phyloP scores from a whole-genome alignment of 176 grass and related monocot species.

The Lolium rigidum region DNA sequence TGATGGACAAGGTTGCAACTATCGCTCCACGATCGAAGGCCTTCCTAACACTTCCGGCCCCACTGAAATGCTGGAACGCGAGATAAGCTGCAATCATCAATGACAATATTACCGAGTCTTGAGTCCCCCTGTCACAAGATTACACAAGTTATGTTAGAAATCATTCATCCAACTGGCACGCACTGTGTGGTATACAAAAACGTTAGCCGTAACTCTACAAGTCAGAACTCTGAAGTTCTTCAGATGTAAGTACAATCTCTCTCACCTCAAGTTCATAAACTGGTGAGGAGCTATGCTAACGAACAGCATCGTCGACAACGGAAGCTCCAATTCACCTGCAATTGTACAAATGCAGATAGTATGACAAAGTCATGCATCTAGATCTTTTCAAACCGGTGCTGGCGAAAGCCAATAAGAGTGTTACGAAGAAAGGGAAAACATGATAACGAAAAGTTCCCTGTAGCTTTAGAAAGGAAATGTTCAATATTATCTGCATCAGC shows the following conservation, averaged over 20 bases:
- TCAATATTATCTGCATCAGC: not conserved
- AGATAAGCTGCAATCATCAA: constrained; percentile 56
- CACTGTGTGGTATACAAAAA: not conserved
- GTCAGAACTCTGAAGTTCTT: not conserved
- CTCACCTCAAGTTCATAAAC: constrained; percentile 60
- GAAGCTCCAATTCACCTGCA: constrained; percentile 64
- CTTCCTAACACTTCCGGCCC: constrained; percentile 40
- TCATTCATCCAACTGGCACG: not conserved
- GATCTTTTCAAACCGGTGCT: not conserved
- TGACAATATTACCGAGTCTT: constrained; percentile 55
- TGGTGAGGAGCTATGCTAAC: constrained; percentile 59
- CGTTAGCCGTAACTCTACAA: not conserved
- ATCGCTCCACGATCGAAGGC: constrained; percentile 58
- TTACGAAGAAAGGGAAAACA: too few species aligned
- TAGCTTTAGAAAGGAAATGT: not conserved
- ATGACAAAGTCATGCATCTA: not conserved
- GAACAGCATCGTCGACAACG: constrained; percentile 64
- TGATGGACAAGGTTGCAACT: constrained; percentile 58
- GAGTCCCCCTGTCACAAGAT: constrained; percentile 50
- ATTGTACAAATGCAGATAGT: not conserved
- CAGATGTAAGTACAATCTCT: not conserved
- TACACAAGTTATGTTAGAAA: not conserved
- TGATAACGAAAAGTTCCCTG: not conserved
- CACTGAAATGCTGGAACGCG: constrained; percentile 69
- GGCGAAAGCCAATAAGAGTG: not conserved